Base-by-base conservation (phyloP, 1,284 basidiomycete species). In the Ustilago shanxiensis region DNA sequence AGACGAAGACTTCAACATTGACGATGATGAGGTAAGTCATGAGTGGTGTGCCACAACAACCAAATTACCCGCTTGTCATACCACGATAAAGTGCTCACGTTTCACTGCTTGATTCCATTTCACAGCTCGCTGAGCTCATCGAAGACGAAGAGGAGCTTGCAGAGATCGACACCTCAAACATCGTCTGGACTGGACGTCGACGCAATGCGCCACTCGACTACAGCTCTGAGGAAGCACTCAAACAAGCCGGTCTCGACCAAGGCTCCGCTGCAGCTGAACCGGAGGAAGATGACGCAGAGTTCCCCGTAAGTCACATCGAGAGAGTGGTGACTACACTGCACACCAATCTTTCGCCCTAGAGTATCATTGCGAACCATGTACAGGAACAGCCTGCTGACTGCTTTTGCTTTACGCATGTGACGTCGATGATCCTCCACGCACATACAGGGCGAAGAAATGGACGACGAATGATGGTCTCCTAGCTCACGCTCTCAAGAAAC, bases 171-270 rank as follows among this genome's bases (percentile, higher is more conserved):
- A 58, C 76, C 5, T 60, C 68, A 39, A 81, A 81, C 70, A 82
- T 82, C 29, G 66, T 76, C 47, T 71, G 58, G 52, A 82, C 66
- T 18, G 70, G 80, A 26, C 76, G 77, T 20, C 57, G 73, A 37
- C 72, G 80, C 37, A 73, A 72, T 33, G 70, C 73, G 26, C 69
- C 72, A 8, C 59, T 82, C 35, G 80, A 82, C 68, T 82, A 82
- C 66, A 80, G 69, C 60, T 79, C 77, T 14, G 80, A 76, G 45
- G 80, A 82, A 37, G 80, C 80, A 18, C 65, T 80, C 59, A 73
- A 77, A 52, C 72, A 80, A 33, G 80, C 80, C 8, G 80, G 80
- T 28, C 65, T 80, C 49, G 57, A 62, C 39, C 41, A 62, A 16
- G 70, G 57, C 16, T 39, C 75, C 29, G 51, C 57, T 8, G 49